phyloP scores from a whole-genome alignment of 768 basidiomycete species.

The Rhodocollybia butyracea region DNA sequence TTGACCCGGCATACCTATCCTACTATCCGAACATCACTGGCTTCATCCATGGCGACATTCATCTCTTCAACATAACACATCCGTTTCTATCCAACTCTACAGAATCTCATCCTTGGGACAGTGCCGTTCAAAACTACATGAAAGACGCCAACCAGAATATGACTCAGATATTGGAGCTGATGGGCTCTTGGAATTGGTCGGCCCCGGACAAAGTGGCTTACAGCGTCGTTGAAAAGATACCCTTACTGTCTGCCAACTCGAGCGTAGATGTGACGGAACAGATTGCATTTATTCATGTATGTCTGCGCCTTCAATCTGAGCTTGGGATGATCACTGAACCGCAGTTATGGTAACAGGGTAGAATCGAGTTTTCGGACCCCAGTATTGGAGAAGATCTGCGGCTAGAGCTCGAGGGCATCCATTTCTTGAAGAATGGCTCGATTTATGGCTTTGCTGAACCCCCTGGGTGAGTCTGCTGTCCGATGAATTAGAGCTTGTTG shows the following conservation, averaged over 20 bases:
- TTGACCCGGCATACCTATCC: slow-evolving; percentile 47
- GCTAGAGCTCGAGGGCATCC: slow-evolving; percentile 75
- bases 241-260: slow-evolving; percentile 30
- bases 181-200: slow-evolving; percentile 72
- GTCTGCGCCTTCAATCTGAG: slow-evolving; percentile 21
- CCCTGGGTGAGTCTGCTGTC: slow-evolving; percentile 42
- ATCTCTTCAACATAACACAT: slow-evolving; percentile 63
- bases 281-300: slow-evolving; percentile 64
- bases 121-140: slow-evolving; percentile 49
- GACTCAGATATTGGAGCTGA: slow-evolving; percentile 43
- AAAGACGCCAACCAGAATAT: slow-evolving; percentile 40
- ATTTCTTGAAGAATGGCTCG: slow-evolving; percentile 69
- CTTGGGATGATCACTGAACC: neutral
- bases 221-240: slow-evolving; percentile 61
- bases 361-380: slow-evolving; percentile 60
- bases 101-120: slow-evolving; percentile 45
- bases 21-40: slow-evolving; percentile 80
- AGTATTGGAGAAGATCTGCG: slow-evolving; percentile 53
- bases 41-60: slow-evolving; percentile 63
- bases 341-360: slow-evolving; percentile 46
- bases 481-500: neutral
- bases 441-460: slow-evolving; percentile 75
- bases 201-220: slow-evolving; percentile 58
- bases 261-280: slow-evolving; percentile 31
- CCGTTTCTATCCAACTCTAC: slow-evolving; percentile 33